phyloP scores from a whole-genome alignment of 371 early-diverging fungal genomes.

The Nematocida displodere region DNA sequence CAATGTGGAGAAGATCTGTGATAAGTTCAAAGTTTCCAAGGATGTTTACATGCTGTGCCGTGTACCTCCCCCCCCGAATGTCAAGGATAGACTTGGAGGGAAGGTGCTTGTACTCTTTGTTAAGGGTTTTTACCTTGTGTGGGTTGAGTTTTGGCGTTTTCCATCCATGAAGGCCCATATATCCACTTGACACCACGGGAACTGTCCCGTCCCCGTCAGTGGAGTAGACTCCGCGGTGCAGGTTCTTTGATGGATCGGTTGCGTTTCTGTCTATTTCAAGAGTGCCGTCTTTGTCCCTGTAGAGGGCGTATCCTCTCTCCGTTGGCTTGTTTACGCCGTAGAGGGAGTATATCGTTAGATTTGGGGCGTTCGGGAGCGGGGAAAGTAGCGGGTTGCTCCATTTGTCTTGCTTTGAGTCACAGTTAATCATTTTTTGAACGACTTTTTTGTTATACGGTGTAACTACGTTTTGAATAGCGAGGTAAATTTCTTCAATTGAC shows the following conservation, averaged over 20 bases:
- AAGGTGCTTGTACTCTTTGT: conserved; percentile 72
- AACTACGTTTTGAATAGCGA: neutral
- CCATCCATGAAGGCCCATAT: conserved; percentile 85
- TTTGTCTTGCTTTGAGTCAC: conserved; percentile 52
- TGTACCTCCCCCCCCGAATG: conserved; percentile 74
- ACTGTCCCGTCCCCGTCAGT: conserved; percentile 78
- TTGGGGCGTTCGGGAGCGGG: conserved; percentile 71
- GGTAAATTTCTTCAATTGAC: neutral
- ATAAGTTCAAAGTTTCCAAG: conserved; percentile 70
- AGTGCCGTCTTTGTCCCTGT: neutral
- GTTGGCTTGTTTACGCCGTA: conserved; percentile 75
- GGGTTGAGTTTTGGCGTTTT: conserved; percentile 73
- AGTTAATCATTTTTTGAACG: conserved; percentile 4
- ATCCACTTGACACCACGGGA: conserved; percentile 76
- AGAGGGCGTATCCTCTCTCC: conserved; percentile 73
- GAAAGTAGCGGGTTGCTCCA: conserved; percentile 80
- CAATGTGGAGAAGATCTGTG: conserved; percentile 40
- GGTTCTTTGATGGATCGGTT: neutral
- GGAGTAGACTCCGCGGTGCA: conserved; percentile 25
- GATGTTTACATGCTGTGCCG: conserved; percentile 78
- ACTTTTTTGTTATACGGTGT: conserved; percentile 7
- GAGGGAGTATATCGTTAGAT: conserved; percentile 73
- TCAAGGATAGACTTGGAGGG: conserved; percentile 63
- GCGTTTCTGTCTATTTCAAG: conserved; percentile 8
- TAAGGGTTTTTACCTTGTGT: conserved; percentile 69